Base-by-base conservation (phyloP, 1,284 basidiomycete species). In the Irpex sp. region DNA sequence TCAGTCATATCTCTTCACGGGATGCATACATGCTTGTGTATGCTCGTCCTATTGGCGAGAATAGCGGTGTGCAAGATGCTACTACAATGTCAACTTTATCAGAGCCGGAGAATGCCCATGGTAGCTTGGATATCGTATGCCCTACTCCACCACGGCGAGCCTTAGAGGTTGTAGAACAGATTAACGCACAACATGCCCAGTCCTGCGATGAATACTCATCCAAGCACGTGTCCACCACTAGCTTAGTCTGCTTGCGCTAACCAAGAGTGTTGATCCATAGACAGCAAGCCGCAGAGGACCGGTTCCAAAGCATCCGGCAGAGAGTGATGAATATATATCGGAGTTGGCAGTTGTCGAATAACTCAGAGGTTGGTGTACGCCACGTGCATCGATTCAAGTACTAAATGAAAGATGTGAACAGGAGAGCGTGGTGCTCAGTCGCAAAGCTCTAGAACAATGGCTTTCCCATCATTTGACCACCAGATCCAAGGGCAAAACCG, bases 1-100 rank as follows among this genome's bases (percentile, higher is more conserved):
- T 36, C 63, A 71, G 75, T 56, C 68, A 68, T 59, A 66, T 74
- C 63, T 79, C 83, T 0, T 95, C 93, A 0, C 90, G 85, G 73
- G 93, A 95, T 68, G 93, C 93, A 26, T 97, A 97, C 76, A 95
- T 97, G 94, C 82, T 97, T 46, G 88, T 97, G 58, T 97, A 97
- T 75, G 83, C 85, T 49, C 83, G 84, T 7, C 72, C 71, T 46
- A 61, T 58, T 46, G 13, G 17, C 58, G 19, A 50, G 19, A n/a
- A 26, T 46, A 17, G 13, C 36, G 53, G 17, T 15, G n/a, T n/a
- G 39, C 56, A 21, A 21, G 39, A 17, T 2, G 13, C 51, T 13
- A 54, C 36, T 33, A 47, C 31, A 33, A 36, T 35, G 15, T 9
- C 26, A 35, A 8, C 33, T 55, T 2, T 3, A 31, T 26, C 26